A percentile compares a stretch with the other conserved stretches of the same genome.
These are phyloP conservation scores for Penicillium robsamsonii DNA, from an alignment of 495 filamentous ascomycete genomes.

Conservation along the genomic window DNA sequence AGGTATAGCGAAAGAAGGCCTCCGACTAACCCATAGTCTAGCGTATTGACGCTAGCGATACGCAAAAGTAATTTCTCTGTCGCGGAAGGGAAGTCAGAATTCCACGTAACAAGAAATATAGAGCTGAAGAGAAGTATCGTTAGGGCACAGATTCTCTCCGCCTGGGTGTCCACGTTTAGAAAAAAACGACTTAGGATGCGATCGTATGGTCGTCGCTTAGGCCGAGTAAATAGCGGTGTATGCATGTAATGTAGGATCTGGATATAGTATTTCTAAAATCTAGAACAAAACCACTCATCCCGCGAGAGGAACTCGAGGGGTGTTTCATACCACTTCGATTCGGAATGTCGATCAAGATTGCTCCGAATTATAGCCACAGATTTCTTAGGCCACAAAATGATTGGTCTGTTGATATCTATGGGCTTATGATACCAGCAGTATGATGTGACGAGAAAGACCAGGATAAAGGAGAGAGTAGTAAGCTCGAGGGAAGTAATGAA, in stretches of 20 bases:
- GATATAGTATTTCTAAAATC: conserved; percentile 22
- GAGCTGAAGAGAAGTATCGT: no score
- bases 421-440: conserved; percentile 46
- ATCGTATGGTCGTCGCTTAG: conserved; percentile 16
- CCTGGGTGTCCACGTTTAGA: no score
- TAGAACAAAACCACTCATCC: conserved; percentile 19
- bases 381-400: conserved; percentile 1
- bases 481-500: conserved; percentile 28
- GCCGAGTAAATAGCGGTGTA: conserved; percentile 17
- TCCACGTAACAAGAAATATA: no score
- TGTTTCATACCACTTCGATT: conserved; percentile 17
- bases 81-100: no score
- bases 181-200: conserved; percentile 15
- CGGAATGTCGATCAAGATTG: not conserved
- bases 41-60: no score
- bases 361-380: conserved; percentile 2
- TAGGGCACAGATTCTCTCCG: no score
- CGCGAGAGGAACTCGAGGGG: conserved; percentile 26
- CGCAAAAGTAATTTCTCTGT: no score
- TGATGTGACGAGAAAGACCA: conserved; percentile 40
- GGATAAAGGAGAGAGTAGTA: conserved; percentile 41
- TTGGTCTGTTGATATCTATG: conserved; percentile 28
- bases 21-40: no score
- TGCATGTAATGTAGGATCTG: conserved; percentile 19
- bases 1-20: no score